Evolutionary conservation across 441 rosid species (phyloP).

Genomic region (Gossypium laxum): DNA sequence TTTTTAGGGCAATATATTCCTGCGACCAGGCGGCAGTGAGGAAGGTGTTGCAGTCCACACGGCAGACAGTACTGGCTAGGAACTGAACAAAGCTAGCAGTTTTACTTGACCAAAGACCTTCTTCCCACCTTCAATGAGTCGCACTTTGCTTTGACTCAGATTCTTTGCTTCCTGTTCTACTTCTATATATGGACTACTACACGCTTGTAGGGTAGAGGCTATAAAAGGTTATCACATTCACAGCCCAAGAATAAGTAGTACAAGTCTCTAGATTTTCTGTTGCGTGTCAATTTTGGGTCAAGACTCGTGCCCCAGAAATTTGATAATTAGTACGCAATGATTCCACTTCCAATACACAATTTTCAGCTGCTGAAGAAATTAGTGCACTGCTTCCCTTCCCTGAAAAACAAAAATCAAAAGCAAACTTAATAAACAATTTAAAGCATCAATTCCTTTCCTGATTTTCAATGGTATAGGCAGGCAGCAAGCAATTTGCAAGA

Average conservation of each 20-base stretch:
- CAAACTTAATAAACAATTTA: too few species aligned
- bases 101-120: neutral
- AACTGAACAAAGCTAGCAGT: neutral
- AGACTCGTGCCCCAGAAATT: neutral
- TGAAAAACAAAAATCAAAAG: too few species aligned
- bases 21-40: constrained; percentile 18
- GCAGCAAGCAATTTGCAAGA: too few species aligned
- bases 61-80: constrained; percentile 12
- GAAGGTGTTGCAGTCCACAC: constrained; percentile 23
- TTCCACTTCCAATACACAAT: neutral
- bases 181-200: too few species aligned
- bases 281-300: neutral
- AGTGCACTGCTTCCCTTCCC: too few species aligned
- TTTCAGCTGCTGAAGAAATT: too few species aligned
- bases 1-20: neutral
- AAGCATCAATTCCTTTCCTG: too few species aligned
- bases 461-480: too few species aligned
- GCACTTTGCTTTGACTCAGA: neutral
- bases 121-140: neutral
- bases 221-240: too few species aligned
- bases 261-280: neutral
- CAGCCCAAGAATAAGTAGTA: too few species aligned
- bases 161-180: too few species aligned
- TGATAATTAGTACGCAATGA: neutral
- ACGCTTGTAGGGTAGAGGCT: too few species aligned